Percentiles rank a stretch among this genome's conserved stretches.
phyloP scores from a whole-genome alignment of 1,284 basidiomycete species.

The Heterobasidion parviporum region DNA sequence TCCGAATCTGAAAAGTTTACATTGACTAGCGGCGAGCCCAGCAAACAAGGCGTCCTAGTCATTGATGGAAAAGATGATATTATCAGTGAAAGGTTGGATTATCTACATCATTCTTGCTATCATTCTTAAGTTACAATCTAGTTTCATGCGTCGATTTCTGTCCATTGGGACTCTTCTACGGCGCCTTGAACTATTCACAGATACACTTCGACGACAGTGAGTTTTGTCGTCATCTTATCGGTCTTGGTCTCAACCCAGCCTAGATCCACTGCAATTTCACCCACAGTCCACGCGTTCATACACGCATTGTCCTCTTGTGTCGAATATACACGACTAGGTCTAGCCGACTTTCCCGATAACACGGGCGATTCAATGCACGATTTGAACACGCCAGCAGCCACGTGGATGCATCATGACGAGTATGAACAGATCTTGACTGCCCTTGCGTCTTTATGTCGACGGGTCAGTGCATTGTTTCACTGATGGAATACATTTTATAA shows the following conservation, averaged over 20 bases:
- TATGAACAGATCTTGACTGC: slow-evolving; percentile 42
- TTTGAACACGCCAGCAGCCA: slow-evolving; percentile 25
- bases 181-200: slow-evolving; percentile 49
- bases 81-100: slow-evolving; percentile 39
- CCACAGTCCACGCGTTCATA: slow-evolving; percentile 55
- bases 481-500: background rate
- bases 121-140: slow-evolving; percentile 16
- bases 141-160: slow-evolving; percentile 52
- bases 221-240: slow-evolving; percentile 3
- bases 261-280: slow-evolving; percentile 28
- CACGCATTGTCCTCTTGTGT: slow-evolving; percentile 54
- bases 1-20: slow-evolving; percentile 38
- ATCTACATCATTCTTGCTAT: background rate
- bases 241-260: background rate
- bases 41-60: slow-evolving; percentile 26
- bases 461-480: slow-evolving; percentile 32
- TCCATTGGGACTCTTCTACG: slow-evolving; percentile 56
- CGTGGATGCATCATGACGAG: slow-evolving; percentile 46
- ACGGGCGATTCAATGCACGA: slow-evolving; percentile 14
- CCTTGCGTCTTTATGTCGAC: slow-evolving; percentile 43
- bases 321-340: slow-evolving; percentile 34
- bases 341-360: slow-evolving; percentile 26
- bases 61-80: slow-evolving; percentile 47
- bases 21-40: slow-evolving; percentile 21
- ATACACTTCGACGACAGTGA: slow-evolving; percentile 36